Evolutionary conservation across 768 basidiomycete species (phyloP).

Genomic region (Tylopilus intermedius): DNA sequence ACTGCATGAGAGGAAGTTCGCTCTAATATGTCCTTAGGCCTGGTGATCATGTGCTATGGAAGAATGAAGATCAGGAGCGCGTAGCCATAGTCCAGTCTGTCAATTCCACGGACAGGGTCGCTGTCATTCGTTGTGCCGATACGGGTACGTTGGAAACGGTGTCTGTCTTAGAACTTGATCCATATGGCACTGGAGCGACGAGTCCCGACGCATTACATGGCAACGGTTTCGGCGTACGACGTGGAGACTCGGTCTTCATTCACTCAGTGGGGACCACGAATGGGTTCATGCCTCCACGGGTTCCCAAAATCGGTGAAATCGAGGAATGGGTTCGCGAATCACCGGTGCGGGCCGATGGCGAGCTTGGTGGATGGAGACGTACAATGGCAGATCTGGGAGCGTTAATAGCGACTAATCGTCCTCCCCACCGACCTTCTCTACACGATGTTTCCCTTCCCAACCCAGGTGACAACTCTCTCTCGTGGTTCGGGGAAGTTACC

Average conservation of each 20-base stretch:
- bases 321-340: slow-evolving; percentile 73
- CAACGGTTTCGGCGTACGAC: slow-evolving; percentile 72
- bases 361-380: slow-evolving; percentile 66
- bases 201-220: slow-evolving; percentile 38
- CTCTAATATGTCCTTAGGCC: slow-evolving; percentile 51
- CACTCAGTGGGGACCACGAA: slow-evolving; percentile 68
- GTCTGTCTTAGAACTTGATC: slow-evolving; percentile 84
- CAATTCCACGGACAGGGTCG: slow-evolving; percentile 66
- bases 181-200: slow-evolving; percentile 63
- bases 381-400: slow-evolving; percentile 65
- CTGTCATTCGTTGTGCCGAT: slow-evolving; percentile 56
- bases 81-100: slow-evolving; percentile 77
- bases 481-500: slow-evolving; percentile 87
- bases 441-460: slow-evolving; percentile 40
- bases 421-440: slow-evolving; percentile 35
- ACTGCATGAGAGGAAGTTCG: not conserved
- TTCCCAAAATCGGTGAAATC: slow-evolving; percentile 82
- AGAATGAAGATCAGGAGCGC: slow-evolving; percentile 61
- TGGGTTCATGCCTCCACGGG: slow-evolving; percentile 59
- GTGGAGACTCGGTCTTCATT: slow-evolving; percentile 83
- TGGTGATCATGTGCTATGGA: slow-evolving; percentile 85
- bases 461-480: slow-evolving; percentile 39
- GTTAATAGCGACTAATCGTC: slow-evolving; percentile 46
- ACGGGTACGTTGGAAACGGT: slow-evolving; percentile 56
- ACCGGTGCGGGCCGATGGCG: slow-evolving; percentile 43